A percentile compares a stretch with the other conserved stretches of the same genome.
Conservation (phyloP, 2,329 filamentous ascomycete genomes). For the Proliferodiscus dingleyae region DNA sequence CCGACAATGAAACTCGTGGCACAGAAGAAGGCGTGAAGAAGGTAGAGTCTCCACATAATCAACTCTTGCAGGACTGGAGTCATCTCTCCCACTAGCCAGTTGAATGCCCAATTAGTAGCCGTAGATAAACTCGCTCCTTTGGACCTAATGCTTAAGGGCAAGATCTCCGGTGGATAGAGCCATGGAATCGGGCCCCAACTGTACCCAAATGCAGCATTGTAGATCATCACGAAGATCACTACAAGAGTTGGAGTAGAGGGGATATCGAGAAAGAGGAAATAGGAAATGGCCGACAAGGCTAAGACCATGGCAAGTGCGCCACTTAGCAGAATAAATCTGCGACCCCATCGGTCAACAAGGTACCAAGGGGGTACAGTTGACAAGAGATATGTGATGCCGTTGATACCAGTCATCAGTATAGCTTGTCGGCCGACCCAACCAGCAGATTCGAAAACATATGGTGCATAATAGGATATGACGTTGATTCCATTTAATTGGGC, state of each 20-base stretch:
- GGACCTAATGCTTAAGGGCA: conserved; percentile 91
- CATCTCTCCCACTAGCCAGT: conserved; percentile 94
- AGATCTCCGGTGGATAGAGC: conserved; percentile 98
- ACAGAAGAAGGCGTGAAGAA: conserved; percentile 96
- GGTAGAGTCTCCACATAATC: conserved; percentile 90
- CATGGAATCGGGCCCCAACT: conserved; percentile 98
- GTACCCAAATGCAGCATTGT: conserved; percentile 95
- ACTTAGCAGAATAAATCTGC: conserved; percentile 81
- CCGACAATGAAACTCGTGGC: conserved; percentile 92
- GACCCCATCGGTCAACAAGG: conserved; percentile 86
- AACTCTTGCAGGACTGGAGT: conserved; percentile 88
- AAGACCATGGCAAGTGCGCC: conserved; percentile 87
- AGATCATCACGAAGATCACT: conserved; percentile 94
- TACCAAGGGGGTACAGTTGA: conserved; percentile 98
- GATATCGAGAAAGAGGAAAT: conserved; percentile 89
- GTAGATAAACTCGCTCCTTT: conserved; percentile 96
- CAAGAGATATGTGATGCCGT: conserved; percentile 82
- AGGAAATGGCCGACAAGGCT: conserved; percentile 84
- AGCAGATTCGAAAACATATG: conserved; percentile 91
- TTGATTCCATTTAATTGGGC: conserved; percentile 99
- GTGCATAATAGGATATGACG: conserved; percentile 98
- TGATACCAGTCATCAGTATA: conserved; percentile 95
- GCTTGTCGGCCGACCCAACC: conserved; percentile 91
- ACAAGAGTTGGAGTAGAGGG: conserved; percentile 74
- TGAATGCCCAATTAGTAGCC: conserved; percentile 96